phyloP scores from a whole-genome alignment of 768 basidiomycete species.

The Kwoniella sp. region DNA sequence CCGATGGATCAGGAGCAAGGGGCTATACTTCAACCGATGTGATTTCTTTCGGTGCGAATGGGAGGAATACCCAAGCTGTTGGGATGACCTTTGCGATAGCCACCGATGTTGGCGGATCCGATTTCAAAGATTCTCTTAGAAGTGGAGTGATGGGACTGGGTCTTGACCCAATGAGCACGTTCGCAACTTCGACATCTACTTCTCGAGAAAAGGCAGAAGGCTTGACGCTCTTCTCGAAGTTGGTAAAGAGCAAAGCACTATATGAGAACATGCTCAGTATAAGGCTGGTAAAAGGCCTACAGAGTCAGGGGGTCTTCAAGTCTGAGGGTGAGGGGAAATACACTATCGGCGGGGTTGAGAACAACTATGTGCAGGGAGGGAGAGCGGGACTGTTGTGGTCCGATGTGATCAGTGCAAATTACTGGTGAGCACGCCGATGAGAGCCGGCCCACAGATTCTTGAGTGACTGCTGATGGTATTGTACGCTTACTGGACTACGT shows the following conservation, averaged over 20 bases:
- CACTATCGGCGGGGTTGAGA: slow-evolving; percentile 30
- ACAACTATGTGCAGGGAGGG: slow-evolving; percentile 21
- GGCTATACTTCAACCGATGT: slow-evolving; percentile 24
- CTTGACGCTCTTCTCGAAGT: slow-evolving; percentile 26
- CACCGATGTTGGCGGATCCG: slow-evolving; percentile 8
- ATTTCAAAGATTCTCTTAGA: slow-evolving; percentile 7
- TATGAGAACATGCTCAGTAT: slow-evolving; percentile 28
- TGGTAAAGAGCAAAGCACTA: slow-evolving; percentile 22
- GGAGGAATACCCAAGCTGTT: background rate
- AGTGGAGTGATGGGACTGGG: slow-evolving; percentile 31
- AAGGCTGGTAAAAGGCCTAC: slow-evolving; percentile 27
- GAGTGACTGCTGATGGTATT: background rate
- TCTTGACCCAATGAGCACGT: slow-evolving; percentile 20
- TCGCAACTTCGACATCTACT: slow-evolving; percentile 4
- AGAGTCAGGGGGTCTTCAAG: slow-evolving; percentile 15
- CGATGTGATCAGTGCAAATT: slow-evolving; percentile 26
- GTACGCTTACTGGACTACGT: background rate
- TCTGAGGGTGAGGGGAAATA: slow-evolving; percentile 29
- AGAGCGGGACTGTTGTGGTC: slow-evolving; percentile 24
- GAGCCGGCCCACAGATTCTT: too few species aligned
- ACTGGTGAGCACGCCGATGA: slow-evolving; percentile 27
- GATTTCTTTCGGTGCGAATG: slow-evolving; percentile 11
- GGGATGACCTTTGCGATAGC: slow-evolving; percentile 26
- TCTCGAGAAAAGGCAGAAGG: slow-evolving; percentile 1
- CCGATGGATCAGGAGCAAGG: slow-evolving; percentile 29